Percentiles rank a stretch among this genome's conserved stretches.
These are phyloP conservation scores for Leccinum pachyderme DNA, from an alignment of 1,284 basidiomycete genomes.

Conservation along the genomic window DNA sequence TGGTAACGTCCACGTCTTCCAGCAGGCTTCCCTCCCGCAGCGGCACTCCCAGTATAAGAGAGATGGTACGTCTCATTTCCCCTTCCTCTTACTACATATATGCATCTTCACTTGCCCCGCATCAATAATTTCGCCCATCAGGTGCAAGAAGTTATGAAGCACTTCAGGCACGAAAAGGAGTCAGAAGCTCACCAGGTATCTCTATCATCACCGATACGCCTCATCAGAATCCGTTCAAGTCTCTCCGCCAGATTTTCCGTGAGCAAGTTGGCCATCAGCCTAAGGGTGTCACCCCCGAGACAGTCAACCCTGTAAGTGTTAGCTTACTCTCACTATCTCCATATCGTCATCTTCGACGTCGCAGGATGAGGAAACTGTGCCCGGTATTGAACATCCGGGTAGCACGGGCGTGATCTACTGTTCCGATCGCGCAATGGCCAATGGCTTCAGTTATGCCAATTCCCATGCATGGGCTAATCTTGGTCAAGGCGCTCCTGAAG, in stretches of 20 bases:
- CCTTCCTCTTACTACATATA: conserved; percentile 1
- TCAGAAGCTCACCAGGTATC: conserved; percentile 81
- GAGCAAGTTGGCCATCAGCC: conserved; percentile 66
- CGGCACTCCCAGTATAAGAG: conserved; percentile 40
- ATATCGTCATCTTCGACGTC: conserved; percentile 4
- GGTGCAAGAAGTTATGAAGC: conserved; percentile 56
- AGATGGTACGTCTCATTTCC: conserved; percentile 30
- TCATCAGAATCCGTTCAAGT: not conserved
- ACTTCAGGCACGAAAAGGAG: conserved; percentile 69
- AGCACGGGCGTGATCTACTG: conserved; percentile 85
- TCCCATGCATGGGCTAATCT: conserved; percentile 83
- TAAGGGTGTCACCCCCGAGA: conserved; percentile 62
- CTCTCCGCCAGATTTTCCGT: conserved; percentile 58
- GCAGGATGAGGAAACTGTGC: conserved; percentile 79
- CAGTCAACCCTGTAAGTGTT: conserved; percentile 59
- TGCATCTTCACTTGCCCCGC: conserved; percentile 36
- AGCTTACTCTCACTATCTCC: not conserved
- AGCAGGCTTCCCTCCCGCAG: conserved; percentile 34
- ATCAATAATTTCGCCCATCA: conserved; percentile 34
- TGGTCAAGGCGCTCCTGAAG: conserved; percentile 88
- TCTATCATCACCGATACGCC: not conserved
- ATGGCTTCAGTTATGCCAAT: conserved; percentile 79
- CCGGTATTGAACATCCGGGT: conserved; percentile 77
- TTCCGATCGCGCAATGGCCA: conserved; percentile 85
- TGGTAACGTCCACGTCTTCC: conserved; percentile 22